Percentiles rank a stretch among this genome's conserved stretches.
Evolutionary conservation across 2,329 filamentous ascomycete genomes (phyloP).

Genomic region (Stachybotrys elegans): DNA sequence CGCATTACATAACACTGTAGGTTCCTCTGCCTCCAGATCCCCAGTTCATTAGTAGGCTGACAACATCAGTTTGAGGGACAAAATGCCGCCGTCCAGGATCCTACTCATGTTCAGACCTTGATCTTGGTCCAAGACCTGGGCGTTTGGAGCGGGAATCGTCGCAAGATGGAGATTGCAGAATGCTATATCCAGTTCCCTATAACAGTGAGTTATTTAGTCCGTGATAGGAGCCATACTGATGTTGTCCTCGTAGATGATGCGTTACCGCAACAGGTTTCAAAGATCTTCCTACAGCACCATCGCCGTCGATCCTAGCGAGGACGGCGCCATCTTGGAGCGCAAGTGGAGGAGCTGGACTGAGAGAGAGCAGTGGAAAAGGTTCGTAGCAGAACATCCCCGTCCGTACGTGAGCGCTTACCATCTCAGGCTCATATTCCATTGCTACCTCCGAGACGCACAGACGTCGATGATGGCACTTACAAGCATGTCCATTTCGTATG

Average conservation of each 20-base stretch:
- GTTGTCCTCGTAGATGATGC: constrained; percentile 42
- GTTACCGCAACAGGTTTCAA: constrained; percentile 54
- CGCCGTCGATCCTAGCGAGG: constrained; percentile 46
- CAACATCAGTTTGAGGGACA: constrained; percentile 43
- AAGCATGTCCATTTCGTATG: constrained; percentile 62
- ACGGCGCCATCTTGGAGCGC: constrained; percentile 49
- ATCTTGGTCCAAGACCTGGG: constrained; percentile 44
- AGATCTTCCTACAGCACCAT: constrained; percentile 48
- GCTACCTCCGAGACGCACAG: constrained; percentile 61
- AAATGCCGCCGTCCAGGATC: constrained; percentile 39
- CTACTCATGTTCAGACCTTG: constrained; percentile 44
- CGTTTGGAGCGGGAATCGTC: constrained; percentile 49
- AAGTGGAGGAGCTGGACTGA: constrained; percentile 65
- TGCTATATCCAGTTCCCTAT: constrained; percentile 41
- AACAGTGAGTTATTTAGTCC: constrained; percentile 28
- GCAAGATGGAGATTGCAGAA: constrained; percentile 53
- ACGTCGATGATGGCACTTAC: constrained; percentile 62
- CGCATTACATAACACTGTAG: constrained; percentile 23
- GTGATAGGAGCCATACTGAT: too few species aligned
- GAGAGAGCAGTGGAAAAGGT: constrained; percentile 62
- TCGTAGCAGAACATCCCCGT: constrained; percentile 3
- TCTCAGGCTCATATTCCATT: constrained; percentile 55
- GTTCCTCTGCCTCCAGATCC: too few species aligned
- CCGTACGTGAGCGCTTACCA: constrained; percentile 7
- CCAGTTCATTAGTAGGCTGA: too few species aligned